phyloP scores from a whole-genome alignment of 176 grass and related monocot genomes.

The Musa schizocarpa region DNA sequence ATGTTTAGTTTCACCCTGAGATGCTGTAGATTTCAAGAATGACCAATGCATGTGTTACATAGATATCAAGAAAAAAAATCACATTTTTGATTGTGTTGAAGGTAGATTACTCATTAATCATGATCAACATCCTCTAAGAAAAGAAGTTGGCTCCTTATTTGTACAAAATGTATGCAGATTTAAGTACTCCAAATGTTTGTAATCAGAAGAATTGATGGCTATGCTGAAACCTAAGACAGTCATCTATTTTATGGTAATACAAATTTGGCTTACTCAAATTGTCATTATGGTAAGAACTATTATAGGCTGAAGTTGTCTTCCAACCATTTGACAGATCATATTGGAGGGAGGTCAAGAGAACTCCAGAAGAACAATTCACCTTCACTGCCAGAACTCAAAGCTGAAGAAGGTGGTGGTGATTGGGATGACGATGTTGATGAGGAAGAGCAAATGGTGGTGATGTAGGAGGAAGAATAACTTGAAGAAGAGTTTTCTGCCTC shows the following conservation, averaged over 20 bases:
- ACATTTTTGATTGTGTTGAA: too few species aligned
- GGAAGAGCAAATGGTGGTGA: neutral
- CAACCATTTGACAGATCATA: constrained; percentile 33
- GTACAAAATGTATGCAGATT: too few species aligned
- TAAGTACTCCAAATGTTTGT: constrained; percentile 8
- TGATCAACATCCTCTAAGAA: too few species aligned
- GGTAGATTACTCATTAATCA: too few species aligned
- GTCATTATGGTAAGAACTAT: neutral
- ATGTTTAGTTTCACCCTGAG: constrained; percentile 60
- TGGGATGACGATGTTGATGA: neutral
- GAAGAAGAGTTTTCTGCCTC: constrained; percentile 6
- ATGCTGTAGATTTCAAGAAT: constrained; percentile 24
- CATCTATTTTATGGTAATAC: neutral
- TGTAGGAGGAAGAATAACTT: neutral
- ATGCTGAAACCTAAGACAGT: neutral
- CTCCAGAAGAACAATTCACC: constrained; percentile 46
- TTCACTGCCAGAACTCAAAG: neutral
- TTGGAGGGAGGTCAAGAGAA: constrained; percentile 46
- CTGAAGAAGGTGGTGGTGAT: neutral
- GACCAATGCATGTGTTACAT: too few species aligned
- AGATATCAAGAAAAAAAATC: too few species aligned
- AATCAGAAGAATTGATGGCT: neutral
- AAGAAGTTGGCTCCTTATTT: too few species aligned
- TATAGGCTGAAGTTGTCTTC: neutral
- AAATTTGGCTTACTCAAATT: neutral